phyloP scores from a whole-genome alignment of 257 asterid genomes.

The Leonotis leonurus region DNA sequence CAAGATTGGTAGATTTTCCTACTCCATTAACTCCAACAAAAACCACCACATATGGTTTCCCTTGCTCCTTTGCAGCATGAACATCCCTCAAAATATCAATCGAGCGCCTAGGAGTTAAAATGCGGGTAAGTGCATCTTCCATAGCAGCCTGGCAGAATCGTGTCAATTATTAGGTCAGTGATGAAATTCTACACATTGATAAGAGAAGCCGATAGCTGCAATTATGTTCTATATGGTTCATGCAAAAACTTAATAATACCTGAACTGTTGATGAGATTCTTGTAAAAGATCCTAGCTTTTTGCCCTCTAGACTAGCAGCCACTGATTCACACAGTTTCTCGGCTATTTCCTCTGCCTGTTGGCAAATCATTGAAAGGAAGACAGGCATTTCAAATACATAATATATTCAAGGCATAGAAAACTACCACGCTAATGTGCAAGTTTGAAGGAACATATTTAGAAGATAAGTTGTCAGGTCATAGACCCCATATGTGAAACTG shows the following conservation, averaged over 20 bases:
- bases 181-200: not conserved
- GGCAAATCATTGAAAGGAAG: constrained; percentile 2
- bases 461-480: not conserved
- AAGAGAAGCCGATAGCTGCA: not conserved
- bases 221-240: not conserved
- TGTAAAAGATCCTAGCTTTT: constrained; percentile 79
- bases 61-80: constrained; percentile 85
- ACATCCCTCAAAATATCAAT: constrained; percentile 96
- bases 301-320: constrained; percentile 94
- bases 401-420: not conserved
- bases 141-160: constrained; percentile 65
- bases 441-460: not conserved
- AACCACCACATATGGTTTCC: constrained; percentile 94
- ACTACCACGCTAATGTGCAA: not conserved
- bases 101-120: constrained; percentile 90
- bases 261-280: constrained; percentile 89
- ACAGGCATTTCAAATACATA: not conserved
- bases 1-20: constrained; percentile 96
- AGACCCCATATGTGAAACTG: not conserved
- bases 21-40: constrained; percentile 98
- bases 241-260: constrained; percentile 35
- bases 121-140: constrained; percentile 99
- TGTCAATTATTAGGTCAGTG: constrained; percentile 8
- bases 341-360: constrained; percentile 98
- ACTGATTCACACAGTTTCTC: constrained; percentile 97